phyloP scores from a whole-genome alignment of 495 filamentous ascomycete genomes.

The Friedmanniomyces simplex region DNA sequence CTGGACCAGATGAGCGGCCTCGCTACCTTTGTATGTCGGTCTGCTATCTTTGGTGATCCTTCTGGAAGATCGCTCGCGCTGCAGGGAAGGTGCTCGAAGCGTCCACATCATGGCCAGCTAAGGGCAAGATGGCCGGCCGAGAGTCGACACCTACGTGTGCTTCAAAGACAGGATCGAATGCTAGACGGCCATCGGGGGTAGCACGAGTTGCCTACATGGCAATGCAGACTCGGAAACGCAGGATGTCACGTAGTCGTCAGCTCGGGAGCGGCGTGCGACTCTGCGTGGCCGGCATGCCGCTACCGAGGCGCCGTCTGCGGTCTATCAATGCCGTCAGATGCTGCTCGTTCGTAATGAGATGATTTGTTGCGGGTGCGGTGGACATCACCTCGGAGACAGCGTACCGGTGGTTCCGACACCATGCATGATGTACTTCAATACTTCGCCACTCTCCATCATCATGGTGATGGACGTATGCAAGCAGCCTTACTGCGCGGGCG shows the following conservation, averaged over 20 bases:
- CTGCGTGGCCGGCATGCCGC: too few species aligned
- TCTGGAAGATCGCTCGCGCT: too few species aligned
- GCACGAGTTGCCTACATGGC: background rate
- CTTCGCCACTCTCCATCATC: too few species aligned
- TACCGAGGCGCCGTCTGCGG: too few species aligned
- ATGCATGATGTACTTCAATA: too few species aligned
- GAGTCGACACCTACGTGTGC: background rate
- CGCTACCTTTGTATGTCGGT: background rate
- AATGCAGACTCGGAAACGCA: background rate
- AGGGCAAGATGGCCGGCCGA: background rate
- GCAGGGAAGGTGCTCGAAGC: background rate
- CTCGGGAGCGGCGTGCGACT: background rate
- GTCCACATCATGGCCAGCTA: background rate
- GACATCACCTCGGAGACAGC: too few species aligned
- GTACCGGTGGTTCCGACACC: too few species aligned
- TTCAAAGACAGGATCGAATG: background rate
- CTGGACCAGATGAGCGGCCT: background rate
- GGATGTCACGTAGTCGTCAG: background rate
- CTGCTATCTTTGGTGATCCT: background rate
- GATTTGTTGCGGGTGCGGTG: too few species aligned
- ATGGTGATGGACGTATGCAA: too few species aligned
- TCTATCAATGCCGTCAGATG: too few species aligned
- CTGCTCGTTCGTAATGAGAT: too few species aligned
- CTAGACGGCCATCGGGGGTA: background rate
- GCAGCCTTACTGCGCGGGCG: too few species aligned